Percentiles rank a stretch among this genome's conserved stretches.
Conservation (phyloP, 2,329 filamentous ascomycete species). For the Stachybotrys echinatus region DNA sequence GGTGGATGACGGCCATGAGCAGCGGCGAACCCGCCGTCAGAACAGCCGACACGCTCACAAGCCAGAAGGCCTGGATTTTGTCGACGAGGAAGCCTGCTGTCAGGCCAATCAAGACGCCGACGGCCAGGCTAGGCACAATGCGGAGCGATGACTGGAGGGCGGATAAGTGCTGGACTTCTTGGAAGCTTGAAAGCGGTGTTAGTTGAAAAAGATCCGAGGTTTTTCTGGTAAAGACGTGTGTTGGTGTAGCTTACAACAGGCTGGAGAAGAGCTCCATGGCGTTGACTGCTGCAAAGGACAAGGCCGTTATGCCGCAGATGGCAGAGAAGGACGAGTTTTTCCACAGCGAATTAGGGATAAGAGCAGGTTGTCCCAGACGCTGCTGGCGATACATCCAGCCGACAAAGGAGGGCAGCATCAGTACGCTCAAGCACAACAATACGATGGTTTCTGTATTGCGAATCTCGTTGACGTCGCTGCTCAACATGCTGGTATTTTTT, state of each 20-base stretch:
- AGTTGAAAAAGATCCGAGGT: constrained; percentile 5
- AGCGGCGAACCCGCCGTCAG: constrained; percentile 41
- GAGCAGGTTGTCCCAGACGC: constrained; percentile 37
- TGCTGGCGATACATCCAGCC: constrained; percentile 48
- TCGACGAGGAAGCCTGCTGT: constrained; percentile 40
- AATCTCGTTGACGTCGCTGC: constrained; percentile 33
- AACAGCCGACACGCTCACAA: constrained; percentile 32
- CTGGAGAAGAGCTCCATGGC: constrained; percentile 41
- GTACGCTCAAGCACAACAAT: constrained; percentile 36
- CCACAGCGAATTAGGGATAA: constrained; percentile 61
- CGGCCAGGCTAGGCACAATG: constrained; percentile 38
- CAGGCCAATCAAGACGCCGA: constrained; percentile 37
- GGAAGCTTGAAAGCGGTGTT: constrained; percentile 32
- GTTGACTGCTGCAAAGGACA: constrained; percentile 40
- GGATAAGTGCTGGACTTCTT: constrained; percentile 40
- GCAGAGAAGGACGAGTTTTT: constrained; percentile 48
- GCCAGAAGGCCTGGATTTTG: constrained; percentile 30
- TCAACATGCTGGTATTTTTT: constrained; percentile 22
- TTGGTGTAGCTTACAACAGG: constrained; percentile 35
- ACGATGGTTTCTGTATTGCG: constrained; percentile 36
- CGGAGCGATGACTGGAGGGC: constrained; percentile 39
- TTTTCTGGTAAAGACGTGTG: too few species aligned
- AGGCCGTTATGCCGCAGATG: constrained; percentile 44
- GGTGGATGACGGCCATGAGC: constrained; percentile 48
- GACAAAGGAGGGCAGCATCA: constrained; percentile 42